Base-by-base conservation (phyloP, 768 basidiomycete species). In the Rhodocollybia butyracea region DNA sequence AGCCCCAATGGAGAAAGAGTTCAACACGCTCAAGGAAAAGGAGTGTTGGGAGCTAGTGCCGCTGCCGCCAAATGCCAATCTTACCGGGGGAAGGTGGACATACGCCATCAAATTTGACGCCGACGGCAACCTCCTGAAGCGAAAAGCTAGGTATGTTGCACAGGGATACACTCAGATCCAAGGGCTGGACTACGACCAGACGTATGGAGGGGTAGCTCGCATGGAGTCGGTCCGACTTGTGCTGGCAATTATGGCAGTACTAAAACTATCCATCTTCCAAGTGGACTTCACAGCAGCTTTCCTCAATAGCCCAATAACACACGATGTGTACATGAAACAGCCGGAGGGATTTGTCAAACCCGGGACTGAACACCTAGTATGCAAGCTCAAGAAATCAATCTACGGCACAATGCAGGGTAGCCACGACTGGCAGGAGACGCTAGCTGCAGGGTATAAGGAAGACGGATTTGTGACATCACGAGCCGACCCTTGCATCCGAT, bases 241-340 rank as follows among this genome's bases (percentile, higher is more conserved):
- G 1, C 15, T 40, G 1, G 38, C 38, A 12, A 40, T 40, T 17
- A 40, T 70, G 1, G 68, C 69, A 1, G 5, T 12, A 0, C 26
- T 59, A 4, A 54, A 62, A 39, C 64, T 68, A 54, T 61, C 66
- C 7, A 22, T 74, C 4, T 55, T 71, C 38, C 53, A 54, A 27
- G 56, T 71, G 5, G 69, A 75, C 57, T 61, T 74, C 31, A 67
- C 66, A n/a, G 54, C 56, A 0, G 71, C 68, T 0, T 76, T 66
- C 60, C 64, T 76, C 0, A 68, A 54, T 19, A 43, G 53, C 17
- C 56, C 66, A 0, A 61, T 74, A 11, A 63, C 64, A 15, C 52
- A 60, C 22, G 30, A 55, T 7, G 69, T 76, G 34, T 77, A 70
- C 59, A 71, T 76, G 69, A 43, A 63, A 24, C 59, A 66, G 19